Evolutionary conservation across 257 asterid genomes (phyloP), one percentile per base, ranked within the genome.

Genomic region (Plectranthus barbatus): DNA sequence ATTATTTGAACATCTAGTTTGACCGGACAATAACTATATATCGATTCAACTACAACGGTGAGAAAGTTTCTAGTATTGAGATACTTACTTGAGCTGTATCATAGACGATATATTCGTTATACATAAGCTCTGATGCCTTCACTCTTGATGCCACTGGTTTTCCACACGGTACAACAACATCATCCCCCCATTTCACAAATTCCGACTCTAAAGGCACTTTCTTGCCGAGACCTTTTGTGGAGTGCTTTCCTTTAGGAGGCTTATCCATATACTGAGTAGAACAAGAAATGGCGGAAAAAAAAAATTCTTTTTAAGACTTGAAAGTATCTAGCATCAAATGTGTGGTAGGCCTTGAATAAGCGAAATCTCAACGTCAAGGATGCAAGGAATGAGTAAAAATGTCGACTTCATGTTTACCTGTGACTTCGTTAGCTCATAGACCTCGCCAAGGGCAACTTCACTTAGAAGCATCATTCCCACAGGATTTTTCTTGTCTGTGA

Each of bases 391-490:
- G 20, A 45, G 15, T 40, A 21, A 59, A 49, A 69, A 61, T 0
- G 48, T 46, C 17, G 52, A 21, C 2, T 39, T 58, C 14, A n/a
- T 49, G 31, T 62, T 50, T 26, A 93, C 99, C 95, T 85, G 74
- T 18, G 99, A 76, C 72, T 77, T 80, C 12, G 82, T 90, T 6
- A 90, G 81, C 78, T 93, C 96, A 20, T 85, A 74, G 68, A 85
- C 79, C 71, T 85, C 92, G 15, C 99, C 99, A 63, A 93, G 67
- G 52, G 97, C 97, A 72, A 93, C 99, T 83, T 93, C 99, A 70
- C 97, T 93, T 17, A 87, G 87, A 53, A 93, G 87, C 96, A 93
- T 93, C 36, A 93, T 79, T 49, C 99, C 99, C 62, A 85, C 92
- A 6, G 97, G 97, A 76, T 78, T 93, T 55, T 87, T 83, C 39